Base-by-base conservation (phyloP, 495 filamentous ascomycete species). In the Tuber calosporum region DNA sequence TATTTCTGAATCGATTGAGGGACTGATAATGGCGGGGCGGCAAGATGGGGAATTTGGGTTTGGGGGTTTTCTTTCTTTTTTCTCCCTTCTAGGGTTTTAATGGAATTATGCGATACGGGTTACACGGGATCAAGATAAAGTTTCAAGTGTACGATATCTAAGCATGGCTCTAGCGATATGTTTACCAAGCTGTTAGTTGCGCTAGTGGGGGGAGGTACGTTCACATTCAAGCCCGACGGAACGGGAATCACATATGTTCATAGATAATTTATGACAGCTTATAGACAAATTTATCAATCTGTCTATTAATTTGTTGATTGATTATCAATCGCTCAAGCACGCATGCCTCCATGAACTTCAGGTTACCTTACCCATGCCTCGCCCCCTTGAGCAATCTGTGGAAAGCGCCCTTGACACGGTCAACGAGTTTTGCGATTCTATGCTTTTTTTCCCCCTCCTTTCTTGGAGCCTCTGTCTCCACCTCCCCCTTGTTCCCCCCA, bases 1-100 rank as follows among this genome's bases (percentile, higher is more conserved):
- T 99, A 95, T 93, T 92, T 98, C 84, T 99, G 77, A 87, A 68
- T 48, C 78, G 26, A 17, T 34, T 1, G 26, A 15, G 26, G 53
- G 53, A 34, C 62, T 19, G 41, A 20, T 5, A 62, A 20, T 5
- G 19, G 5, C 4, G 58, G 22, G 17, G 17, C 34, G 38, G 20
- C 38, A 34, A 40, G 36, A 70, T 58, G 42, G 34, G 39, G 48
- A 39, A 40, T 42, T 38, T 34, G 67, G 45, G 48, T 45, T 66
- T 77, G 72, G 62, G 40, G 41, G 39, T 48, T 69, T 34, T 40
- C 26, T 53, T 70, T 3, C 20, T 40, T 43, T 30, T 34, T 34
- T 30, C 53, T 34, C 17, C 53, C 26, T 62, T 34, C 5, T 26
- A 9, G 53, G 53, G 17, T 34, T 62, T 34, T 34, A 17, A 30